Conservation (phyloP, 495 filamentous ascomycete species). For the Hyaloscypha finlandica region DNA sequence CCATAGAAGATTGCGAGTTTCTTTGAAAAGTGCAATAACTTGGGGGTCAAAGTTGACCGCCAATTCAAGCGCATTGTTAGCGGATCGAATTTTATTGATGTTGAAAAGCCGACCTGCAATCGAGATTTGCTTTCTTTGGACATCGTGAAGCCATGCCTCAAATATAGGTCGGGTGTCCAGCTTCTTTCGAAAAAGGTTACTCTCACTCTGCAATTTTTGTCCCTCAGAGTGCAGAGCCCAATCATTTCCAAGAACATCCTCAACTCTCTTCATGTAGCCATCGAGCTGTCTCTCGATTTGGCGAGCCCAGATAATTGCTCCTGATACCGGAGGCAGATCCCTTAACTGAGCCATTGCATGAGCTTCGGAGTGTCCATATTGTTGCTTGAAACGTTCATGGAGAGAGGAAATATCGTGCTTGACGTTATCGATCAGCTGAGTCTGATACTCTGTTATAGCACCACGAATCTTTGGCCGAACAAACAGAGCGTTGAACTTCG, state of each 20-base stretch:
- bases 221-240: conserved; percentile 95
- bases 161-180: conserved; percentile 91
- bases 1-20: conserved; percentile 96
- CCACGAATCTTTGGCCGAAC: conserved; percentile 96
- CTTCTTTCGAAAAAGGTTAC: conserved; percentile 91
- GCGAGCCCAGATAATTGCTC: conserved; percentile 93
- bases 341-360: conserved; percentile 96
- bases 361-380: conserved; percentile 96
- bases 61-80: conserved; percentile 83
- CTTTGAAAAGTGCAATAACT: conserved; percentile 96
- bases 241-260: conserved; percentile 88
- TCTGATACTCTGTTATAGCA: conserved; percentile 96
- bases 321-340: conserved; percentile 92
- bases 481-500: conserved; percentile 98
- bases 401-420: conserved; percentile 90
- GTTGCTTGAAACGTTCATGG: conserved; percentile 96
- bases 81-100: conserved; percentile 81
- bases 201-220: conserved; percentile 87
- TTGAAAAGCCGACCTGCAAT: conserved; percentile 91
- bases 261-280: conserved; percentile 96
- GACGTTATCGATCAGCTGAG: conserved; percentile 94
- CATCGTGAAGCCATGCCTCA: conserved; percentile 91
- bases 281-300: conserved; percentile 96
- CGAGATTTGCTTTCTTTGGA: conserved; percentile 79
- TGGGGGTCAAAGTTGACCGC: conserved; percentile 96